phyloP scores from a whole-genome alignment of 345 rosid species.

The Mangifera indica region DNA sequence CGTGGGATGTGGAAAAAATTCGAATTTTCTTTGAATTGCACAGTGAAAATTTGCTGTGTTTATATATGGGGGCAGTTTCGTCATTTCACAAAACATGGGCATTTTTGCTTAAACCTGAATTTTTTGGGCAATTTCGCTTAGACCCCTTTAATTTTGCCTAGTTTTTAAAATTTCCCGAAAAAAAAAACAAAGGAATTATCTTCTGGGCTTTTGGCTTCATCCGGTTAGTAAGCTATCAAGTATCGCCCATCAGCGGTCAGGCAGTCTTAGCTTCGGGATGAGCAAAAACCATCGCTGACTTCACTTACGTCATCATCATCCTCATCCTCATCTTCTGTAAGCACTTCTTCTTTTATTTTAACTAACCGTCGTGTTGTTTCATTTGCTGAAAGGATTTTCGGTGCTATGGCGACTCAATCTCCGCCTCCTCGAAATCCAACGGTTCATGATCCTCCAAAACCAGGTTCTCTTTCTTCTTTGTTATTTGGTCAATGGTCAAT shows the following conservation, averaged over 20 bases:
- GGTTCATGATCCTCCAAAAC: conserved; percentile 27
- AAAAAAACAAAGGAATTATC: no score
- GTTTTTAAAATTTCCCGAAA: no score
- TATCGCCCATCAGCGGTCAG: no score
- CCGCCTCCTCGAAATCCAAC: conserved; percentile 30
- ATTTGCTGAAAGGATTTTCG: conserved; percentile 13
- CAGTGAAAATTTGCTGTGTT: no score
- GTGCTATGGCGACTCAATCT: conserved; percentile 39
- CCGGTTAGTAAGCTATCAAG: neutral
- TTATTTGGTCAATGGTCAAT: neutral
- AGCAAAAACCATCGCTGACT: conserved; percentile 28
- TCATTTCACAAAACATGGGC: no score
- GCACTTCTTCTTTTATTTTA: neutral
- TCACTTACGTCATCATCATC: conserved; percentile 6
- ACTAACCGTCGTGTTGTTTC: neutral
- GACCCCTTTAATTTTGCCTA: no score
- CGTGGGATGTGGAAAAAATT: no score
- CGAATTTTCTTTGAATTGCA: no score
- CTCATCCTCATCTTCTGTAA: conserved; percentile 1
- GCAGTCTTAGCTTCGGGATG: conserved; percentile 9
- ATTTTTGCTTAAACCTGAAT: no score
- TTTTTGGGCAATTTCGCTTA: no score
- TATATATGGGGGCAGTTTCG: no score
- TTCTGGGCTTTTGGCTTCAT: neutral
- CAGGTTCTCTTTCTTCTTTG: conserved; percentile 27